A percentile compares a stretch with the other conserved stretches of the same genome.
Evolutionary conservation across 1,284 basidiomycete species (phyloP).

Genomic region (Cutaneotrichosporon sp.): DNA sequence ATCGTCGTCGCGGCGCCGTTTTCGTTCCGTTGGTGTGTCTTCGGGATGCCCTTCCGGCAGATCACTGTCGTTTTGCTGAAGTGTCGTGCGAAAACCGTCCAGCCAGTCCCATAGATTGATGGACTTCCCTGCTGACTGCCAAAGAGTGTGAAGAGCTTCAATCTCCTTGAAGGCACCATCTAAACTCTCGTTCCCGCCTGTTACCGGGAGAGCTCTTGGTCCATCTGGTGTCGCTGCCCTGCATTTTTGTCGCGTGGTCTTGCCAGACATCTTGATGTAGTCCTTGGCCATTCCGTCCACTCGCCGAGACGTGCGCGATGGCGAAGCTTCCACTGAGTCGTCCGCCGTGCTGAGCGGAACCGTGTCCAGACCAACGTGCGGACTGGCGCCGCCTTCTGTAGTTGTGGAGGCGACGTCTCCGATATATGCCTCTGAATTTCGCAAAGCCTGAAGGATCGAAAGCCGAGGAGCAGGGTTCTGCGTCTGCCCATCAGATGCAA

Average conservation of each 20-base stretch:
- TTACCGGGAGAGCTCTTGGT: neutral
- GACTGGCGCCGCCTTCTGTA: too few relatives aligned
- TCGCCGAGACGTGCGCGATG: neutral
- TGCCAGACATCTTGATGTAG: neutral
- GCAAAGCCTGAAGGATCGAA: slow-evolving; percentile 15
- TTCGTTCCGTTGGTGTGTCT: neutral
- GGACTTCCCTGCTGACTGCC: slow-evolving; percentile 33
- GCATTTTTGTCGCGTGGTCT: neutral
- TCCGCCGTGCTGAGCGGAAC: too few relatives aligned
- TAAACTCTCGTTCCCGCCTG: too few relatives aligned
- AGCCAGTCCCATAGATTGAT: slow-evolving; percentile 47
- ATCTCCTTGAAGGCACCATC: slow-evolving; percentile 24
- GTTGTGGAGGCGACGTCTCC: too few relatives aligned
- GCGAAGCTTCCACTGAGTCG: neutral
- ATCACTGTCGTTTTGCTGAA: slow-evolving; percentile 9
- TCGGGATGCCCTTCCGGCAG: neutral
- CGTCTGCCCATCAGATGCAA: slow-evolving; percentile 1
- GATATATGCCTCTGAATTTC: slow-evolving; percentile 9
- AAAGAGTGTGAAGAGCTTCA: slow-evolving; percentile 33
- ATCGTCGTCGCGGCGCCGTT: neutral
- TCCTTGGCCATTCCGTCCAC: neutral
- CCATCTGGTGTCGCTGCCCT: neutral
- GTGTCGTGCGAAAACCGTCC: slow-evolving; percentile 29
- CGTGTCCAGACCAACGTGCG: too few relatives aligned
- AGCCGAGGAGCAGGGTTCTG: slow-evolving; percentile 19